Evolutionary conservation across 2,329 filamentous ascomycete genomes (phyloP).

Genomic region (Trichoderma afroharzianum): DNA sequence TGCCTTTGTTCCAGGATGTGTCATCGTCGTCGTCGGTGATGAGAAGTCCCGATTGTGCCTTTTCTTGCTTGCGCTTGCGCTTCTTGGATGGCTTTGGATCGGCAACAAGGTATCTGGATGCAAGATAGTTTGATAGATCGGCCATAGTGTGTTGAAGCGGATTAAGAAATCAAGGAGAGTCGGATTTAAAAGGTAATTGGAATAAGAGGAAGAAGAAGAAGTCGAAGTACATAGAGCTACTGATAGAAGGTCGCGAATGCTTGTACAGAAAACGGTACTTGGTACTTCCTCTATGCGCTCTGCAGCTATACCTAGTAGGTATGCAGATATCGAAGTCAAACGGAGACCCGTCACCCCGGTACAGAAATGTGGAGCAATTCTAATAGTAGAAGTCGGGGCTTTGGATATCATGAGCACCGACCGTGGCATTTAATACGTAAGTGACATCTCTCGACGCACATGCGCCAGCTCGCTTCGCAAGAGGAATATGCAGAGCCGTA

Average conservation of each 20-base stretch:
- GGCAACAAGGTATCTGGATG: constrained; percentile 77
- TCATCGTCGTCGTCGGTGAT: constrained; percentile 66
- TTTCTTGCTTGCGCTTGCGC: constrained; percentile 56
- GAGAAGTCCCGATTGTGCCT: constrained; percentile 50
- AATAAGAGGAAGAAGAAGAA: not conserved
- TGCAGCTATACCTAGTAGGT: not conserved
- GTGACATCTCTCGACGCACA: not conserved
- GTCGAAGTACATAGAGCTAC: not conserved
- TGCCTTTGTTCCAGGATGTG: constrained; percentile 43
- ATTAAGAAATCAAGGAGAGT: not conserved
- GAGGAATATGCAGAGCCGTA: constrained; percentile 30
- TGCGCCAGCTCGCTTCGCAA: constrained; percentile 6
- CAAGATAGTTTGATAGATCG: constrained; percentile 78
- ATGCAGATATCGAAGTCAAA: constrained; percentile 26
- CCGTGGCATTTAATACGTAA: not conserved
- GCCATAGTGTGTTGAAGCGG: constrained; percentile 24
- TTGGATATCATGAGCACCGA: constrained; percentile 10
- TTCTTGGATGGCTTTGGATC: constrained; percentile 59
- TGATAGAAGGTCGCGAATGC: not conserved
- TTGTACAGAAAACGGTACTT: not conserved
- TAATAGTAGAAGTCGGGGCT: constrained; percentile 1
- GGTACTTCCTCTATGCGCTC: not conserved
- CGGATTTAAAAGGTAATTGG: no score
- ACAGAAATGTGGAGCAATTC: constrained; percentile 19
- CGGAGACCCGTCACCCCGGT: constrained; percentile 17